phyloP scores from a whole-genome alignment of 1,139 yeast species.

The Pichia sp. region DNA sequence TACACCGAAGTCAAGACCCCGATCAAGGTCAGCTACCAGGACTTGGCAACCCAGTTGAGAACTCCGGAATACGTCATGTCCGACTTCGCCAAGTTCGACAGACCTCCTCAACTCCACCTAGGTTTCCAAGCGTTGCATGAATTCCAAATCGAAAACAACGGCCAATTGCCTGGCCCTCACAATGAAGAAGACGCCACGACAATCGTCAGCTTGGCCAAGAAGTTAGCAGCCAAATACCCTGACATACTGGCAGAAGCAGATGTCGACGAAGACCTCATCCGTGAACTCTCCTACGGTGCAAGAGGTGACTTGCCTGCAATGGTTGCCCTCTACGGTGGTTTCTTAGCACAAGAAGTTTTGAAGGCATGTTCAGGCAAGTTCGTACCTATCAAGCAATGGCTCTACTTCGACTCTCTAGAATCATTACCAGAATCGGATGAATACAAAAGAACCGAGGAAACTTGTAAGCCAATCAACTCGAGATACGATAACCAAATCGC shows the following conservation, averaged over 20 bases:
- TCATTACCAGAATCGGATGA: constrained; percentile 63
- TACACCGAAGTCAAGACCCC: constrained; percentile 94
- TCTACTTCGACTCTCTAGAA: constrained; percentile 92
- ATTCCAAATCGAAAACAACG: constrained; percentile 59
- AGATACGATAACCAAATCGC: constrained; percentile 94
- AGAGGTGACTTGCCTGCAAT: constrained; percentile 89
- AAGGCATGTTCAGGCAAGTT: constrained; percentile 95
- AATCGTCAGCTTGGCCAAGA: constrained; percentile 54
- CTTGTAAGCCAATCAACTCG: constrained; percentile 69
- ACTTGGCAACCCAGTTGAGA: constrained; percentile 58
- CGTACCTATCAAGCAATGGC: constrained; percentile 82
- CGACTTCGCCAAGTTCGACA: constrained; percentile 91
- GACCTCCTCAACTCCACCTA: constrained; percentile 83
- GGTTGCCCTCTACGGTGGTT: constrained; percentile 88
- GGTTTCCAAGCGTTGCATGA: constrained; percentile 88
- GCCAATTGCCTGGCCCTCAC: constrained; percentile 71
- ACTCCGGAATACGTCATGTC: constrained; percentile 78
- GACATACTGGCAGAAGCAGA: constrained; percentile 46
- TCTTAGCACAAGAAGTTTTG: constrained; percentile 93
- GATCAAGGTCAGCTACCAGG: constrained; percentile 52
- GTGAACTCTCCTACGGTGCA: constrained; percentile 76
- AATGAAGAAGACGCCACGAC: constrained; percentile 72
- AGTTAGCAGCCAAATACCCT: constrained; percentile 55
- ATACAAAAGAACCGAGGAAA: constrained; percentile 61
- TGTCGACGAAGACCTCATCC: constrained; percentile 61